Evolutionary conservation across 306 rosid genomes (phyloP).

Genomic region (Styphnolobium japonicum): DNA sequence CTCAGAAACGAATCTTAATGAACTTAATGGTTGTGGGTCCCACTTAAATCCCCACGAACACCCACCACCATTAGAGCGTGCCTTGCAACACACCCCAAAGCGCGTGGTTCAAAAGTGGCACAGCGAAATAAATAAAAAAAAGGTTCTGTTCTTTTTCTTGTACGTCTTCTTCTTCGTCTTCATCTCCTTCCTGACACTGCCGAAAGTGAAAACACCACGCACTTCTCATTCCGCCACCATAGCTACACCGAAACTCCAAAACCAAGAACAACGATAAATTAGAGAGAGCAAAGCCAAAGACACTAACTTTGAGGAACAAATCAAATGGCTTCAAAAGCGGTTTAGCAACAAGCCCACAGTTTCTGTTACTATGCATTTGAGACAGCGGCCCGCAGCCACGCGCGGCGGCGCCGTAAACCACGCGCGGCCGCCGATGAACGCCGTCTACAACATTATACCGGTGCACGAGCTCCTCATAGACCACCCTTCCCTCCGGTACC

Average conservation of each 20-base stretch:
- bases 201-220: not conserved
- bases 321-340: conserved; percentile 10
- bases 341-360: not conserved
- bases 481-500: conserved; percentile 80
- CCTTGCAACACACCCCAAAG: not conserved
- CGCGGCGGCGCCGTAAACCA: conserved; percentile 16
- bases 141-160: conserved; percentile 29
- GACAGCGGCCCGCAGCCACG: conserved; percentile 34
- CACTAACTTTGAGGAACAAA: not conserved
- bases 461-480: conserved; percentile 66
- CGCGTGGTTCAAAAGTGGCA: not conserved
- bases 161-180: conserved; percentile 14
- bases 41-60: not conserved
- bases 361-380: conserved; percentile 24
- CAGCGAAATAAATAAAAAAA: not conserved
- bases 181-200: not conserved
- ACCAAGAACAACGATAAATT: not conserved
- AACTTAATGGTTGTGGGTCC: conserved; percentile 8
- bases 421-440: conserved; percentile 21
- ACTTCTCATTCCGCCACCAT: not conserved
- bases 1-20: not conserved
- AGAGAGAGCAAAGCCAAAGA: not conserved
- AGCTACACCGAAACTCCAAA: not conserved
- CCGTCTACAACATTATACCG: conserved; percentile 79
- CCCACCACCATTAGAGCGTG: conserved; percentile 10